Percentiles rank a stretch among this genome's conserved stretches.
phyloP scores from a whole-genome alignment of 129 eudicot genomes.

The Flaveria trinervia region DNA sequence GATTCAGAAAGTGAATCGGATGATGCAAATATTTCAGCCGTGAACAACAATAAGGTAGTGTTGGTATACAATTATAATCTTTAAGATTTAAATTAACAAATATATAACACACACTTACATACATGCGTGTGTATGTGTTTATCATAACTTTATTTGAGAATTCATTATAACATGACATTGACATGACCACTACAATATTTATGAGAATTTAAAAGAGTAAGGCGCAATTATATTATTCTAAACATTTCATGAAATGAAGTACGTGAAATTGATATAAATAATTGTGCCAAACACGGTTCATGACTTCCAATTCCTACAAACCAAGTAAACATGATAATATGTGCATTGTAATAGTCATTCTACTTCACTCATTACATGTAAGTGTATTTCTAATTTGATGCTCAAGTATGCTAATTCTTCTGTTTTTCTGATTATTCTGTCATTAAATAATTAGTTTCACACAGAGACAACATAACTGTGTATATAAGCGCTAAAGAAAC shows the following conservation, averaged over 20 bases:
- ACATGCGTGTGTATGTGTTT: background rate
- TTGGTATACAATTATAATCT: background rate
- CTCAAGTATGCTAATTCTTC: background rate
- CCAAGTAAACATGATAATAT: background rate
- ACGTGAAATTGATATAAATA: background rate
- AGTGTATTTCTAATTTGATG: background rate
- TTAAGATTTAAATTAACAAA: background rate
- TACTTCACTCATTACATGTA: background rate
- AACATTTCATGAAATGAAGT: background rate
- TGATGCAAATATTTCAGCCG: conserved; percentile 48
- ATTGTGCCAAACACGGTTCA: background rate
- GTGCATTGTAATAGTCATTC: background rate
- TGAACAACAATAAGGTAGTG: conserved; percentile 46
- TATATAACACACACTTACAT: too few relatives aligned
- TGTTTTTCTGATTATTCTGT: background rate
- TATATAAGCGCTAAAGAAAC: background rate
- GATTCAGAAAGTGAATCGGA: conserved; percentile 67
- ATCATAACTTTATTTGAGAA: background rate
- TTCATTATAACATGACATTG: background rate
- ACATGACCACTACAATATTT: background rate
- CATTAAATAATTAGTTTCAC: background rate
- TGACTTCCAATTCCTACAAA: background rate
- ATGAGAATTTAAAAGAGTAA: background rate
- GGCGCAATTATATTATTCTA: background rate
- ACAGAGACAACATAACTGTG: background rate